Evolutionary conservation across 2,329 filamentous ascomycete genomes (phyloP), one percentile per base, ranked within the genome.

Genomic region (Exophiala spinifera): DNA sequence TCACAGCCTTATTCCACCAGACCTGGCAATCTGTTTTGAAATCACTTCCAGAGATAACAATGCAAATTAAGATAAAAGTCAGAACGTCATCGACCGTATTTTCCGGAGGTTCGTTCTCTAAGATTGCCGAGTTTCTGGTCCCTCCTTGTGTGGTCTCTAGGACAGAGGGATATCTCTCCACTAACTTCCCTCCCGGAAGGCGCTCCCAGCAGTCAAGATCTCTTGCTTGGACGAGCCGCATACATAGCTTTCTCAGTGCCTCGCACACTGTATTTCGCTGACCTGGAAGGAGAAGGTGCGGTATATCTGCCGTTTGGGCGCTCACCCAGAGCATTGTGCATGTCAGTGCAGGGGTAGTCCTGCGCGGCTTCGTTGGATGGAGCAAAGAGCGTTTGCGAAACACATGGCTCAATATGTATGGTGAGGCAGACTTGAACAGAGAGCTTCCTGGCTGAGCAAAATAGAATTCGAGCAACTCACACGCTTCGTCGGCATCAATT

Each of bases 381-480:
- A 43, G 40, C 15, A 43, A 17, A 6, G 40, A 43, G 6, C 19
- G 23, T 23, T 23, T 43, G 40, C 40, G 40, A 20, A 43, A 14
- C 15, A 43, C 21, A 20, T 20, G 21, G 40, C 19, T 20, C 14
- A 20, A 20, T n/a, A 43, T 43, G 21, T 43, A 20, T 43, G 17
- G 14, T 7, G 15, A 43, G 14, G 40, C 40, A 19, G 40, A 20
- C 15, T 43, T 17, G 40, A 43, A 43, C 7, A 43, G 8, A 20
- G 17, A 17, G 14, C 21, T 20, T 20, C 17, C 17, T n/a, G 40
- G 17, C 8, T 20, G 17, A n/a, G 40, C 21, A 55, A 79, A 70
- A 58, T 75, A 79, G 3, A 77, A 69, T 45, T 78, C 75, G 1
- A 79, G 66, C 14, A 79, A 67, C 15, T 77, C 72, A 47, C 73